Percentiles rank a stretch among this genome's conserved stretches.
phyloP scores from a whole-genome alignment of 78 protist species.

The Isochrysis galbana region DNA sequence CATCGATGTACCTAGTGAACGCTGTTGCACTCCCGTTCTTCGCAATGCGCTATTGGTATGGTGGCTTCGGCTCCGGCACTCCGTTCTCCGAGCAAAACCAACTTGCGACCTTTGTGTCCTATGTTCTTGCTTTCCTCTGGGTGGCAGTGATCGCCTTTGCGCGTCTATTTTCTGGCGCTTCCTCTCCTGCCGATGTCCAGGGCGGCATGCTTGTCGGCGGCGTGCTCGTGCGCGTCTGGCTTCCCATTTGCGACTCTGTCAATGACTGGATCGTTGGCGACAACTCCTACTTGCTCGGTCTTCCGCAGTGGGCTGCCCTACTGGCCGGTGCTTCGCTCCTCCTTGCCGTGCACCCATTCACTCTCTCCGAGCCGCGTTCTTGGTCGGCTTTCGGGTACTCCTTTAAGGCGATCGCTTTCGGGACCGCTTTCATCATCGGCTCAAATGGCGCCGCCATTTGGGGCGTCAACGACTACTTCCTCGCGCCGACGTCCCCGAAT shows the following conservation, averaged over 20 bases:
- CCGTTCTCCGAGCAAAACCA: neutral
- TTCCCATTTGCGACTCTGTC: neutral
- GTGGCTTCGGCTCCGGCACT: neutral
- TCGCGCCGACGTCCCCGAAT: neutral
- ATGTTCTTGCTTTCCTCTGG: neutral
- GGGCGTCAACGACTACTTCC: neutral
- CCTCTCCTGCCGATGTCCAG: constrained; percentile 30
- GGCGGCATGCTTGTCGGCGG: constrained; percentile 30
- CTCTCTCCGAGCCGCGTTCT: neutral
- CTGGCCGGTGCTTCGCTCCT: too few relatives aligned
- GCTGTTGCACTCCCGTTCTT: constrained; percentile 21
- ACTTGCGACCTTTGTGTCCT: neutral
- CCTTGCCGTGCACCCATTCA: neutral
- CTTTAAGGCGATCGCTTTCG: neutral
- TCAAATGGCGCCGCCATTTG: neutral
- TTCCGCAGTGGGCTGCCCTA: neutral
- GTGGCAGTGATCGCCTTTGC: neutral
- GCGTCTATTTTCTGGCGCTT: neutral
- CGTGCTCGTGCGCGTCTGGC: neutral
- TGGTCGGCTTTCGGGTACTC: neutral
- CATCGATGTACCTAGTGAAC: neutral
- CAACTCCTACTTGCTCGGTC: neutral
- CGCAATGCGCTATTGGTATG: constrained; percentile 13
- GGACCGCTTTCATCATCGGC: neutral
- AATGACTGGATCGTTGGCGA: neutral